Conservation (phyloP, 2,329 filamentous ascomycete species). For the Hortaea werneckii region DNA sequence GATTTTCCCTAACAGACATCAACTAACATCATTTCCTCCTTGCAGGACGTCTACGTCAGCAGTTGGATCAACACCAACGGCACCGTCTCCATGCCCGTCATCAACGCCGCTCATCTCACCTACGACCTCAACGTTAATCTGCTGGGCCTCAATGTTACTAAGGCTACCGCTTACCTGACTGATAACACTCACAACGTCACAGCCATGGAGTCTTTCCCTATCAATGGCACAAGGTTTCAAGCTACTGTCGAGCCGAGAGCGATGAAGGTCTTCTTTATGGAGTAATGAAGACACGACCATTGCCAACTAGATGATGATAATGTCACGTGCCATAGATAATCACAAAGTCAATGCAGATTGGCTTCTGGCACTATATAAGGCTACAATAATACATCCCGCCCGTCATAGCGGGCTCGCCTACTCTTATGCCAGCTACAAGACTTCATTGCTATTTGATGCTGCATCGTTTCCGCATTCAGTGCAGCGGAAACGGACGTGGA, state of each 20-base stretch:
- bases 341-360: too few species aligned
- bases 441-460: too few species aligned
- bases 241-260: slow-evolving; percentile 11
- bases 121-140: slow-evolving; percentile 10
- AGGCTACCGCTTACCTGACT: slow-evolving; percentile 11
- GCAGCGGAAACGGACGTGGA: too few species aligned
- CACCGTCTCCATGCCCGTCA: slow-evolving; percentile 13
- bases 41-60: slow-evolving; percentile 13
- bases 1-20: too few species aligned
- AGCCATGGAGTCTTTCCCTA: not conserved
- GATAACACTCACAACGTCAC: slow-evolving; percentile 15
- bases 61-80: slow-evolving; percentile 14
- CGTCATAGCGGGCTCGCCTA: too few species aligned
- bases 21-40: not conserved
- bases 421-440: too few species aligned
- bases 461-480: too few species aligned
- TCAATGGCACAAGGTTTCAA: slow-evolving; percentile 4
- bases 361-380: too few species aligned
- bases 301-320: not conserved
- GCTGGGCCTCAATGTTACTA: slow-evolving; percentile 3
- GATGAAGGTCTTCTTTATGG: slow-evolving; percentile 15
- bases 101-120: slow-evolving; percentile 14
- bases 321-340: not conserved
- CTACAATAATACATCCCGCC: too few species aligned
- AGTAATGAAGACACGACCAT: not conserved